Evolutionary conservation across 768 basidiomycete genomes (phyloP).

Genomic region (Rhodocollybia butyracea): DNA sequence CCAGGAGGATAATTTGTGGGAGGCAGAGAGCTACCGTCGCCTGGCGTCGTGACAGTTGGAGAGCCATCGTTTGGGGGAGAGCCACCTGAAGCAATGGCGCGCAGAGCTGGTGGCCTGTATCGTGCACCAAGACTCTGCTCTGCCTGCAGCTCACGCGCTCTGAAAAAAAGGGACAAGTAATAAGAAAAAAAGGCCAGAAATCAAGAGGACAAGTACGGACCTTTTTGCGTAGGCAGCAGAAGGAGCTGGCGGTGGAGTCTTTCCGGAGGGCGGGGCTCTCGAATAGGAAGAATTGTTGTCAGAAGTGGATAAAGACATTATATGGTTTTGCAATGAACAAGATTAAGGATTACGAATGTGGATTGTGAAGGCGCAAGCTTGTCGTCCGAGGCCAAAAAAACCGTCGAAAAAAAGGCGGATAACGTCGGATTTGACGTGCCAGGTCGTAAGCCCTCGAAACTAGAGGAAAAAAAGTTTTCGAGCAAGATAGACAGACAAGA

Average conservation of each 20-base stretch:
- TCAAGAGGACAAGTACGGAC: conserved; percentile 33
- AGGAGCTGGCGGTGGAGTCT: conserved; percentile 87
- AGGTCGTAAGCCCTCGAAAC: conserved; percentile 37
- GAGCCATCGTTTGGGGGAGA: conserved; percentile 70
- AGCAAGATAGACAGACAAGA: conserved; percentile 33
- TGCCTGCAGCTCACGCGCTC: conserved; percentile 83
- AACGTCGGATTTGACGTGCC: conserved; percentile 21
- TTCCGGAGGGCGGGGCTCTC: conserved; percentile 75
- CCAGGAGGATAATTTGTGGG: conserved; percentile 79
- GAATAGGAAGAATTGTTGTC: conserved; percentile 82
- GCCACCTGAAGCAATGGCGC: conserved; percentile 64
- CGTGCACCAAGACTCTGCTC: conserved; percentile 65
- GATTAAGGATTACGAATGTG: conserved; percentile 79
- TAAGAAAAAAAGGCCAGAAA: conserved; percentile 11
- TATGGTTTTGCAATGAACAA: conserved; percentile 58
- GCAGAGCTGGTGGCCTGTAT: conserved; percentile 82
- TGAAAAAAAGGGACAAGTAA: conserved; percentile 25
- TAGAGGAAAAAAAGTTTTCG: conserved; percentile 28
- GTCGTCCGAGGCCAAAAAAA: conserved; percentile 8
- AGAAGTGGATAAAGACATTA: conserved; percentile 90
- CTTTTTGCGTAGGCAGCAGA: conserved; percentile 89
- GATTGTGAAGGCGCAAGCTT: conserved; percentile 1
- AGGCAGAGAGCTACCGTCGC: conserved; percentile 57
- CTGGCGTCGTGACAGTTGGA: conserved; percentile 54
- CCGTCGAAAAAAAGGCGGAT: conserved; percentile 32